Base-by-base conservation (phyloP, 1,139 yeast genomes). In the Yamadazyma epiphylla region DNA sequence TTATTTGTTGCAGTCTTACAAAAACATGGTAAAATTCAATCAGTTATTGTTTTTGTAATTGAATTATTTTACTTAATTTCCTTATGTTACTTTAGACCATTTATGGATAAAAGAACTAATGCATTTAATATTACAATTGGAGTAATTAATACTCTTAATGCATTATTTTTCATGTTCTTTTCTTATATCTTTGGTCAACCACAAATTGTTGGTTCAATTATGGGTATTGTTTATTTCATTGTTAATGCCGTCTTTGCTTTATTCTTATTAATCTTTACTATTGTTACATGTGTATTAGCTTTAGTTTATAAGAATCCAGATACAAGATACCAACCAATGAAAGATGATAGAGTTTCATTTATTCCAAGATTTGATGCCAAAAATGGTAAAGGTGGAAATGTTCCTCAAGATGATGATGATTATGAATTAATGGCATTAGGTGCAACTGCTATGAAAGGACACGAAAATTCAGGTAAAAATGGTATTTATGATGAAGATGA, bases 331-430 rank as follows among this genome's bases (percentile, higher is more conserved):
- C 94, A 88, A 66, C 96, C 96, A 45, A 86, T 91, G 87, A 83
- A 84, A 48, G 98, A 91, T 55, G 98, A 91, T 53, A 79, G 98
- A 57, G 94, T 86, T 33, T 85, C 96, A 14, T 91, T 91, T 58
- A 74, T 79, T 46, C 80, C 79, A 19, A 70, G 78, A 42, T 61
- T 66, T 42, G 82, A 80, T 41, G 66, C 70, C 43, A 64, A 67
- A 19, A 62, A 57, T 19, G 48, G 36, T 4, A 59, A 52, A 41
- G 46, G 58, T 32, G 37, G 34, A 15, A 28, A 37, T 7, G 27
- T 15, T 15, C 39, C 36, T 13, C 69, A 70, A 20, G 59, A 57
- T 15, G 71, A 66, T 31, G 78, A 73, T 29, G 87, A 80, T 43
- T 74, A 85, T 42, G 96, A 88, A 58, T 70, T 89, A 41, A 80